These are phyloP conservation scores for Penicillium brasilianum DNA, from an alignment of 2,329 filamentous ascomycete species.

Conservation along the genomic window DNA sequence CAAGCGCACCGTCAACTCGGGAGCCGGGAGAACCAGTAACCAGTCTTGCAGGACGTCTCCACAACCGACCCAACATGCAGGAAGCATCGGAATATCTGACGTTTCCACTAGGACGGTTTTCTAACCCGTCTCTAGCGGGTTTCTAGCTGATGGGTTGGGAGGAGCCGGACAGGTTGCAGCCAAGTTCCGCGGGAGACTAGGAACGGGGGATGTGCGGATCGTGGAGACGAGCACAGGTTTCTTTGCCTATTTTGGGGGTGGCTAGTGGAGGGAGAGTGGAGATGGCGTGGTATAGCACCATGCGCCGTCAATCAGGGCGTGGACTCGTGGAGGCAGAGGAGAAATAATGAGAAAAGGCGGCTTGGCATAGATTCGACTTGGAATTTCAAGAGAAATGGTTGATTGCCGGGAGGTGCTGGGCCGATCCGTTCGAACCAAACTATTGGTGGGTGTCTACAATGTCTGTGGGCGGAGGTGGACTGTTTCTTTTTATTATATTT, in stretches of 20 bases:
- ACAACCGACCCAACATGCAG: slow-evolving; percentile 17
- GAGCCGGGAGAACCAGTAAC: background rate
- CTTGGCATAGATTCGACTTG: background rate
- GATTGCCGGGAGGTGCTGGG: slow-evolving; percentile 18
- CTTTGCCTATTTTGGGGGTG: slow-evolving; percentile 17
- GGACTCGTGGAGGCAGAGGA: slow-evolving; percentile 9
- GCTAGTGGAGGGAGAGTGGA: slow-evolving; percentile 20
- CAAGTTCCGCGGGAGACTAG: slow-evolving; percentile 26
- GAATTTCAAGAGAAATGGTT: background rate
- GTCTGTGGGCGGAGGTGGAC: background rate
- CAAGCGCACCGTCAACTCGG: background rate
- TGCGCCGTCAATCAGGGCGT: slow-evolving; percentile 23
- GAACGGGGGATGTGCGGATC: slow-evolving; percentile 33
- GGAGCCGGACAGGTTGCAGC: slow-evolving; percentile 12
- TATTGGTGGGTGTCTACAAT: slow-evolving; percentile 11
- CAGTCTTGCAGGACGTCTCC: slow-evolving; percentile 4
- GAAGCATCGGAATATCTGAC: slow-evolving; percentile 25
- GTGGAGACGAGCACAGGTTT: slow-evolving; percentile 28
- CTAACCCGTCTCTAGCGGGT: slow-evolving; percentile 38
- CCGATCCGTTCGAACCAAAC: slow-evolving; percentile 22
- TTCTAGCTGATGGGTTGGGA: slow-evolving; percentile 35
- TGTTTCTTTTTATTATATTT: no score
- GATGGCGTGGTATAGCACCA: slow-evolving; percentile 23
- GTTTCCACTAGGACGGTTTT: slow-evolving; percentile 32
- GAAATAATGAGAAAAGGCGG: background rate